Base-by-base conservation (phyloP, 1,139 yeast genomes). In the Taphrina wiesneri region DNA sequence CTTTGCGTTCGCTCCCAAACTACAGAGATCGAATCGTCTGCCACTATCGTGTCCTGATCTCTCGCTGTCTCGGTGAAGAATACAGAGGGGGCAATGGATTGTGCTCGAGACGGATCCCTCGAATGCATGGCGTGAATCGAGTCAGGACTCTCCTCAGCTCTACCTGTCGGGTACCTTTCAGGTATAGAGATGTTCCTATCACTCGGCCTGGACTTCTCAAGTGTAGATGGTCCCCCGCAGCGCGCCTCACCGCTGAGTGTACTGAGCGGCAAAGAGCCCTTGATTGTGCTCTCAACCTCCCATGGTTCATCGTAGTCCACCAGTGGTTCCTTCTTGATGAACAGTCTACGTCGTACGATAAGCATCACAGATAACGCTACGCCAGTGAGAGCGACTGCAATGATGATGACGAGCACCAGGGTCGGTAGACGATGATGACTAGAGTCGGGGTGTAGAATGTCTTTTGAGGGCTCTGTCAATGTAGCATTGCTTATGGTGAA, bases 381-480 rank as follows among this genome's bases (percentile, higher is more conserved):
- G 4, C 25, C 54, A 28, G 36, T 49, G 36, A 49, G 28, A 7
- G 28, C 6, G 17, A 25, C 15, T 6, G 39, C 36, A 17, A 17
- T 7, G 54, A 49, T 9, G 15, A 49, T 26, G 23, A 49, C 21
- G 36, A 49, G 54, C 21, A 30, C 54, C 11, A 49, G 36, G 11
- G 54, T 28, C 34, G 54, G 54, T 7, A n/a, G 36, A 17, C 54
- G 54, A 28, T 49, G 54, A 17, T 49, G 54, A 28, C 49, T 45
- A 5, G 25, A 21, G 49, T 45, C 49, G 3, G 49, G 49, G 28
- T 45, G 49, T 13, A 45, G n/a, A n/a, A 45, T 21, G n/a, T 45
- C 49, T 11, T 45, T 45, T 19, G 49, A 7, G 28, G 28, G 7
- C 2, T n/a, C n/a, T 2, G 49, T n/a, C n/a, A n/a, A n/a, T n/a